Evolutionary conservation across 2,329 filamentous ascomycete genomes (phyloP), one percentile per base, ranked within the genome.

Genomic region (Pleomassaria siparia): DNA sequence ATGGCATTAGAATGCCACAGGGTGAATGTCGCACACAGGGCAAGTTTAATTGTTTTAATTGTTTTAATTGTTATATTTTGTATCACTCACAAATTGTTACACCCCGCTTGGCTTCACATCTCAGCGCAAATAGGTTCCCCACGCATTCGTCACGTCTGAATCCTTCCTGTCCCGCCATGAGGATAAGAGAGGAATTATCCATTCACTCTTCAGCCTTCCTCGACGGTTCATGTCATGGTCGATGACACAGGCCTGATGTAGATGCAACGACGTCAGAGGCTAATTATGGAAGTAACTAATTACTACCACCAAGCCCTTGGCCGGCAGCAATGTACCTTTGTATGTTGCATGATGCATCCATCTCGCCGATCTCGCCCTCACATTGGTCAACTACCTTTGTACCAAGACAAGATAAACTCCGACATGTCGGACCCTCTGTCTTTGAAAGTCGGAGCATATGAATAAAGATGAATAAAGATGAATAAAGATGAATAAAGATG

Each of bases 301-400:
- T n/a, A 39, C 54, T 47, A 55, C 54, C 44, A 50, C 52, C 49
- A 56, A 59, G 55, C 52, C 56, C 56, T 60, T 58, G 54, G 55
- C 58, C 40, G 49, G 41, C 44, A 59, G n/a, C n/a, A n/a, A n/a
- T n/a, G n/a, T n/a, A n/a, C n/a, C 20, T 37, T 13, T 16, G 35
- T 24, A 29, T 36, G 33, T 46, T 52, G 45, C 29, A 44, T 26
- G 30, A 44, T 44, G 39, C 42, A n/a, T 43, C 44, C 54, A 49
- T 49, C 47, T 45, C 37, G 40, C 46, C 42, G 51, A n/a, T n/a
- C n/a, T n/a, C n/a, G n/a, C n/a, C n/a, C n/a, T n/a, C n/a, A n/a
- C n/a, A n/a, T n/a, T n/a, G n/a, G n/a, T n/a, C n/a, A n/a, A n/a
- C n/a, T n/a, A n/a, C n/a, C n/a, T n/a, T n/a, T n/a, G n/a, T n/a